A percentile compares a stretch with the other conserved stretches of the same genome.
Conservation (phyloP, 495 filamentous ascomycete genomes). For the Xylaria flabelliformis region DNA sequence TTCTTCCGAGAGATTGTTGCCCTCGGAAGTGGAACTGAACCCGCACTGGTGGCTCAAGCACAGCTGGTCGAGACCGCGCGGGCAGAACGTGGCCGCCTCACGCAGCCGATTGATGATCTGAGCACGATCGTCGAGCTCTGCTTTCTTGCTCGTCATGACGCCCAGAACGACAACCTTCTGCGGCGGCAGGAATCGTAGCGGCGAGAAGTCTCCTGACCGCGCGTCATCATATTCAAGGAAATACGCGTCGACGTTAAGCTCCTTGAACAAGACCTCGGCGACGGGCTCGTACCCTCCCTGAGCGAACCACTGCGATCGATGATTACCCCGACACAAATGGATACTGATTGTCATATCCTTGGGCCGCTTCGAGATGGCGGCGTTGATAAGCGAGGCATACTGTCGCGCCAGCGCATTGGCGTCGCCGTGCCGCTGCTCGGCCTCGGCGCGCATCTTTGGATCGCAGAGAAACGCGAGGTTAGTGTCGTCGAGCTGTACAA, state of each 20-base stretch:
- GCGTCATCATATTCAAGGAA: constrained; percentile 74
- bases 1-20: constrained; percentile 65
- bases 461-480: constrained; percentile 73
- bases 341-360: constrained; percentile 69
- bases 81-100: constrained; percentile 66
- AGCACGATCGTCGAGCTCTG: constrained; percentile 66
- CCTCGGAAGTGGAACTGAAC: constrained; percentile 69
- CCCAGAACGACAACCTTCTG: constrained; percentile 71
- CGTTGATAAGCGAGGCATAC: constrained; percentile 69
- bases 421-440: constrained; percentile 64
- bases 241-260: constrained; percentile 69
- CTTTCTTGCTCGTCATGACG: constrained; percentile 70
- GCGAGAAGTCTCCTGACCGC: constrained; percentile 70
- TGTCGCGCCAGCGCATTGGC: constrained; percentile 62
- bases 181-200: constrained; percentile 65
- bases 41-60: constrained; percentile 73
- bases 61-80: constrained; percentile 63
- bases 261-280: constrained; percentile 68
- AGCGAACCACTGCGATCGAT: constrained; percentile 63
- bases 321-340: constrained; percentile 70
- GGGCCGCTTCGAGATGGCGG: constrained; percentile 60
- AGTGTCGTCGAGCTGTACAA: constrained; percentile 71
- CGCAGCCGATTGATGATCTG: constrained; percentile 63
- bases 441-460: constrained; percentile 65
- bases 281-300: constrained; percentile 73